These are phyloP conservation scores for Ceratopteris richardii DNA, from an alignment of 75 land plant species.

Conservation along the genomic window DNA sequence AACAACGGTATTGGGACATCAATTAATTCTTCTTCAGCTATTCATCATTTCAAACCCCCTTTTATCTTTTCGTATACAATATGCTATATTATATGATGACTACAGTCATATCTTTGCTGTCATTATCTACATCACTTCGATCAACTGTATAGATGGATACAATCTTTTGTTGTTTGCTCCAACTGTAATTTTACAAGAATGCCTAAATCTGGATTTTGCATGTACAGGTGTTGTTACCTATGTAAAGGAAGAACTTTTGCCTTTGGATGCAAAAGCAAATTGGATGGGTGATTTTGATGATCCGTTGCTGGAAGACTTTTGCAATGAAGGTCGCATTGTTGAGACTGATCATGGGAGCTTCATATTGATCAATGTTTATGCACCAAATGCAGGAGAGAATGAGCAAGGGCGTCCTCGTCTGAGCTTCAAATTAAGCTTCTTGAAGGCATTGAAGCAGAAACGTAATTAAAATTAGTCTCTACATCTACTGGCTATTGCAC, in stretches of 20 bases:
- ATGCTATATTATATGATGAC: no score
- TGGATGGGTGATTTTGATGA: conserved; percentile 19
- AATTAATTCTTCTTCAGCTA: no score
- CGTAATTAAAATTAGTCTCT: conserved; percentile 10
- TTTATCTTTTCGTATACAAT: no score
- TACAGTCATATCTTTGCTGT: no score
- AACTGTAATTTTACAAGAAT: no score
- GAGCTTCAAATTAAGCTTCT: conserved; percentile 23
- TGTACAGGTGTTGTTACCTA: conserved; percentile 39
- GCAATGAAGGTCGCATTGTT: conserved; percentile 33
- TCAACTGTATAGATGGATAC: no score
- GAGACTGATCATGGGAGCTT: conserved; percentile 36
- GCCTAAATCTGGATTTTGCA: not conserved
- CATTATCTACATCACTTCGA: no score
- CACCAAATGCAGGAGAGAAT: conserved; percentile 26
- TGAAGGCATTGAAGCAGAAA: conserved; percentile 29
- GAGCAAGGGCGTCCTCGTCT: conserved; percentile 20
- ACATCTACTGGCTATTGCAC: no score
- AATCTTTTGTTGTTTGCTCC: no score
- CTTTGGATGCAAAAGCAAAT: conserved; percentile 40
- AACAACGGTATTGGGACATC: no score
- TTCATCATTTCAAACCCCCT: no score
- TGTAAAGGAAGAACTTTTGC: conserved; percentile 25
- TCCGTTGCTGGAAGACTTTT: conserved; percentile 15
- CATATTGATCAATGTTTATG: conserved; percentile 35